These are phyloP conservation scores for Pneumocystis murina DNA, from an alignment of 1,139 yeast species.

Conservation along the genomic window DNA sequence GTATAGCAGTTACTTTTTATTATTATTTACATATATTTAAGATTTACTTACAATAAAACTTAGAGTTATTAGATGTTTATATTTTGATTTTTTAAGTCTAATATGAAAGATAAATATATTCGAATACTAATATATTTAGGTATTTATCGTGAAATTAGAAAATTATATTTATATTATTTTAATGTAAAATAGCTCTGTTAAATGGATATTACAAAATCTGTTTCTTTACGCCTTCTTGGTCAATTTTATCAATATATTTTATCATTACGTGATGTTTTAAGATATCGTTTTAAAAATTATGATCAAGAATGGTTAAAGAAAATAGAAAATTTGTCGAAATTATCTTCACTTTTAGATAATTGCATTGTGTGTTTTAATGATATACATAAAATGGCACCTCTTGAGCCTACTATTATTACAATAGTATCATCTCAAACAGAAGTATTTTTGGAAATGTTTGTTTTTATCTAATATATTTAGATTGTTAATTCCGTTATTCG, in stretches of 20 bases:
- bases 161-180: neutral
- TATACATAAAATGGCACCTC: neutral
- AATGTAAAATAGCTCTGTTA: neutral
- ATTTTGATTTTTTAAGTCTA: too few relatives aligned
- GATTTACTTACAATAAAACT: too few relatives aligned
- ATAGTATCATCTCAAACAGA: constrained; percentile 2
- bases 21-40: neutral
- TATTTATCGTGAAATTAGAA: neutral
- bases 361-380: neutral
- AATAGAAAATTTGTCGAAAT: neutral
- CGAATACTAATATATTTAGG: too few relatives aligned
- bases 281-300: neutral
- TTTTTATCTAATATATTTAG: neutral
- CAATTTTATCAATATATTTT: neutral
- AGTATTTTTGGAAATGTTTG: neutral
- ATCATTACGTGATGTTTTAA: neutral
- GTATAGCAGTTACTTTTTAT: neutral
- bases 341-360: neutral
- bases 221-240: neutral
- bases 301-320: neutral
- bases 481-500: neutral
- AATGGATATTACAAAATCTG: neutral
- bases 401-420: neutral
- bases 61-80: too few relatives aligned
- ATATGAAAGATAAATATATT: too few relatives aligned